Evolutionary conservation across 768 basidiomycete species (phyloP).

Genomic region (Lyophyllum shimeji): DNA sequence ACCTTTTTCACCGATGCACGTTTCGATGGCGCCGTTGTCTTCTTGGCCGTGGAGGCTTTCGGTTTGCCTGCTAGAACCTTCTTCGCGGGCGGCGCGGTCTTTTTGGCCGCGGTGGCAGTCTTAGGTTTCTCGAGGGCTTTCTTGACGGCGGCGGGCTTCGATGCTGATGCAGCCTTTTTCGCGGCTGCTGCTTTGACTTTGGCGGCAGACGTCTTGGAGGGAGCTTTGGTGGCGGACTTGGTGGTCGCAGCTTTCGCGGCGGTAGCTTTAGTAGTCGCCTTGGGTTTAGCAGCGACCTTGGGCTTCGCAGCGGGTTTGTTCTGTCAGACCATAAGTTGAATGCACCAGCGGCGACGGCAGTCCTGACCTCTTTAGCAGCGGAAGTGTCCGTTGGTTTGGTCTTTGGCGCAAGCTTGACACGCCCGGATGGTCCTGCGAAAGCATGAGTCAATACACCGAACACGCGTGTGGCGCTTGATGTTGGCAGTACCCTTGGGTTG

Average conservation of each 20-base stretch:
- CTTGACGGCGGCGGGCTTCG: slow-evolving; percentile 28
- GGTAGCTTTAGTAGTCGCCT: slow-evolving; percentile 26
- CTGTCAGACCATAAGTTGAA: slow-evolving; percentile 14
- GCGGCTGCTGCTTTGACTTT: slow-evolving; percentile 18
- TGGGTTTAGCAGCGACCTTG: slow-evolving; percentile 25
- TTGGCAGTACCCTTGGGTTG: slow-evolving; percentile 76
- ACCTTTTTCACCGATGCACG: slow-evolving; percentile 43
- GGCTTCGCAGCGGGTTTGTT: slow-evolving; percentile 37
- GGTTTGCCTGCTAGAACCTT: slow-evolving; percentile 37
- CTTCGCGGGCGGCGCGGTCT: slow-evolving; percentile 19
- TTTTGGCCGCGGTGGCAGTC: slow-evolving; percentile 21
- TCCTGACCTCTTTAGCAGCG: slow-evolving; percentile 40
- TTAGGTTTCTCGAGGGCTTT: slow-evolving; percentile 31
- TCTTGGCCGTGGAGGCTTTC: slow-evolving; percentile 36
- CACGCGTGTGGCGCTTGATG: not conserved
- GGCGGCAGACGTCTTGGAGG: slow-evolving; percentile 30
- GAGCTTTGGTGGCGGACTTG: slow-evolving; percentile 30
- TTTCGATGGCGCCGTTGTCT: slow-evolving; percentile 34
- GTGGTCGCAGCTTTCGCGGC: slow-evolving; percentile 26
- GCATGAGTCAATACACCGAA: slow-evolving; percentile 1
- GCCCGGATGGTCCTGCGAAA: slow-evolving; percentile 59
- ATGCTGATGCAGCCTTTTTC: slow-evolving; percentile 16
- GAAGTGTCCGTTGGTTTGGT: slow-evolving; percentile 37
- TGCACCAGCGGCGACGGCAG: slow-evolving; percentile 14
- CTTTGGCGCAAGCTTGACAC: slow-evolving; percentile 70